These are phyloP conservation scores for Alternaria arbusti DNA, from an alignment of 2,329 filamentous ascomycete genomes.

Conservation along the genomic window DNA sequence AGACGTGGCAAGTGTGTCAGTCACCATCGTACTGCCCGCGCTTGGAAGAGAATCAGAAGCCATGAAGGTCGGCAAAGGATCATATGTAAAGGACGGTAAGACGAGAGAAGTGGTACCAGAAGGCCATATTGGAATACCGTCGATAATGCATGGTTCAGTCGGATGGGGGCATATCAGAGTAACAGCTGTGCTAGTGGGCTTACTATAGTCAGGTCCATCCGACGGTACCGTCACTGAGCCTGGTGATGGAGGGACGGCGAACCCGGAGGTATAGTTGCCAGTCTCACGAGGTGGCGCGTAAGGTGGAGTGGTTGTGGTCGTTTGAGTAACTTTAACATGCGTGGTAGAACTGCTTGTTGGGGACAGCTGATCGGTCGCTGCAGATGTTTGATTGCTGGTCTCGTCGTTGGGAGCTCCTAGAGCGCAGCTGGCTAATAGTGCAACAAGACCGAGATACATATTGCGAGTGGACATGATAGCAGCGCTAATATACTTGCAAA, in stretches of 20 bases:
- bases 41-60: background rate
- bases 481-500: background rate
- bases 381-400: background rate
- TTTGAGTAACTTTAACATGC: background rate
- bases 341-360: background rate
- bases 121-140: constrained; percentile 4
- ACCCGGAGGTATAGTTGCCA: background rate
- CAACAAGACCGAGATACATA: background rate
- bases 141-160: background rate
- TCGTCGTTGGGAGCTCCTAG: background rate
- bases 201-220: background rate
- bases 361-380: background rate
- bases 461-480: background rate
- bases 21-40: background rate
- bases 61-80: background rate
- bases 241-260: background rate
- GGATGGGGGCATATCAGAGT: background rate
- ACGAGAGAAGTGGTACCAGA: background rate
- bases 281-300: background rate
- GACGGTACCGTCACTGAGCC: background rate
- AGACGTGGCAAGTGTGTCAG: background rate
- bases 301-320: background rate
- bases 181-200: background rate
- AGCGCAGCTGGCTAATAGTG: background rate
- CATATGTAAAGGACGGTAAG: background rate